phyloP scores from a whole-genome alignment of 2,329 filamentous ascomycete species.

The Fusarium sp. region DNA sequence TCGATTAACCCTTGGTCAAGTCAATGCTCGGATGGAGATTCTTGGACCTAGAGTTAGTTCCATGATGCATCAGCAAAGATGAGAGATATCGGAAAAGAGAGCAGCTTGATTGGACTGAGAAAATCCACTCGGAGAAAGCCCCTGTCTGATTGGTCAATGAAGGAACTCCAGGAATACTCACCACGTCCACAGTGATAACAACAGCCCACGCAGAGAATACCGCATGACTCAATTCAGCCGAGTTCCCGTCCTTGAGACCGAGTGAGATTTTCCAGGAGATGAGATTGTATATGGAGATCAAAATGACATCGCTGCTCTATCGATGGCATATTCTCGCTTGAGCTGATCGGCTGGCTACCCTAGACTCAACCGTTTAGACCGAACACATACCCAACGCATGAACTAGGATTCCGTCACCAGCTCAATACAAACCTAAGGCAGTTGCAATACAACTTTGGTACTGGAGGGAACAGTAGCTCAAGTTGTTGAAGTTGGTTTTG shows the following conservation, averaged over 20 bases:
- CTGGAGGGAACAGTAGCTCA: no score
- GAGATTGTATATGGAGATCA: background rate
- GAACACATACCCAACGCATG: background rate
- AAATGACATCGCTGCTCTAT: background rate
- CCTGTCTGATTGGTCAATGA: background rate
- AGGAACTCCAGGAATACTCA: background rate
- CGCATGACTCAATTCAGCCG: background rate
- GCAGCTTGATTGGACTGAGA: background rate
- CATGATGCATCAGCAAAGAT: background rate
- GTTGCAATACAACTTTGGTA: background rate
- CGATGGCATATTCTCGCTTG: background rate
- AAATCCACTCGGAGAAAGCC: constrained; percentile 4
- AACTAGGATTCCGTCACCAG: background rate
- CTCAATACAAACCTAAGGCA: background rate
- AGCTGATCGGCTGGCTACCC: background rate
- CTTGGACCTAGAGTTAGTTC: no score
- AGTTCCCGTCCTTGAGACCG: background rate
- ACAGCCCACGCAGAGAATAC: no score
- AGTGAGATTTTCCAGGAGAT: background rate
- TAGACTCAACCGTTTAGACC: background rate
- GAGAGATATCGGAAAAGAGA: background rate
- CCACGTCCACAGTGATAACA: background rate
- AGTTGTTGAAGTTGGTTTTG: no score
- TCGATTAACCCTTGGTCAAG: no score
- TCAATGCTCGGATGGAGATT: no score